Percentiles rank a stretch among this genome's conserved stretches.
These are phyloP conservation scores for Geopyxis carbonaria DNA, from an alignment of 495 filamentous ascomycete species.

Conservation along the genomic window DNA sequence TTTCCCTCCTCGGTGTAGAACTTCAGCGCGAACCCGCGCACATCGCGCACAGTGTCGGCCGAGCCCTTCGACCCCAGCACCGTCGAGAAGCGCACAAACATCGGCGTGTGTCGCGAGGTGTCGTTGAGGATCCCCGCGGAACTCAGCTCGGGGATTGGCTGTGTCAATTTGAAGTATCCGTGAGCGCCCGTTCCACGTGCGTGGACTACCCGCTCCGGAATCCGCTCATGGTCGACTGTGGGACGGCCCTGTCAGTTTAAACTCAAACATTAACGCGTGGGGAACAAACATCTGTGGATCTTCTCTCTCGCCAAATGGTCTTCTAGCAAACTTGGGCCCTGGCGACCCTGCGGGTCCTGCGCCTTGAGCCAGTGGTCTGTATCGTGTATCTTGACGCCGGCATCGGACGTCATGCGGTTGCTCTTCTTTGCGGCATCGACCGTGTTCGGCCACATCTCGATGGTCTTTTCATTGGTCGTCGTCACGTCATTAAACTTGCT, in stretches of 20 bases:
- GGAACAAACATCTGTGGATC: slow-evolving; percentile 29
- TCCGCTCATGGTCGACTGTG: slow-evolving; percentile 67
- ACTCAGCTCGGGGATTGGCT: slow-evolving; percentile 45
- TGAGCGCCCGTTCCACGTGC: slow-evolving; percentile 72
- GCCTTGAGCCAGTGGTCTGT: slow-evolving; percentile 67
- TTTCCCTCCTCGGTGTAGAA: slow-evolving; percentile 47
- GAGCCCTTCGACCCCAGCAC: slow-evolving; percentile 62
- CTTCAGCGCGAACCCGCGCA: slow-evolving; percentile 67
- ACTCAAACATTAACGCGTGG: slow-evolving; percentile 3
- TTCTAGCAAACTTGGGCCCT: slow-evolving; percentile 63
- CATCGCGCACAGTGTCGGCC: slow-evolving; percentile 66
- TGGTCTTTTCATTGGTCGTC: slow-evolving; percentile 24
- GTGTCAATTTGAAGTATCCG: slow-evolving; percentile 58
- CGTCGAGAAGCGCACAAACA: slow-evolving; percentile 71
- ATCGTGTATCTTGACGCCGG: slow-evolving; percentile 55
- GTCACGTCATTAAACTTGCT: slow-evolving; percentile 18
- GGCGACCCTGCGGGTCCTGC: slow-evolving; percentile 21
- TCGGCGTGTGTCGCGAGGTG: slow-evolving; percentile 57
- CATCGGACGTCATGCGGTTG: slow-evolving; percentile 51
- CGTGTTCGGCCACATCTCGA: slow-evolving; percentile 23
- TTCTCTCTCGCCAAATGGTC: slow-evolving; percentile 66
- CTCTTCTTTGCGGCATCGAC: slow-evolving; percentile 8
- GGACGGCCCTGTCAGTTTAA: neutral
- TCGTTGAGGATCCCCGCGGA: slow-evolving; percentile 60
- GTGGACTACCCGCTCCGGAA: slow-evolving; percentile 79